Conservation (phyloP, 2,329 filamentous ascomycete genomes). For the Mycogone perniciosa region DNA sequence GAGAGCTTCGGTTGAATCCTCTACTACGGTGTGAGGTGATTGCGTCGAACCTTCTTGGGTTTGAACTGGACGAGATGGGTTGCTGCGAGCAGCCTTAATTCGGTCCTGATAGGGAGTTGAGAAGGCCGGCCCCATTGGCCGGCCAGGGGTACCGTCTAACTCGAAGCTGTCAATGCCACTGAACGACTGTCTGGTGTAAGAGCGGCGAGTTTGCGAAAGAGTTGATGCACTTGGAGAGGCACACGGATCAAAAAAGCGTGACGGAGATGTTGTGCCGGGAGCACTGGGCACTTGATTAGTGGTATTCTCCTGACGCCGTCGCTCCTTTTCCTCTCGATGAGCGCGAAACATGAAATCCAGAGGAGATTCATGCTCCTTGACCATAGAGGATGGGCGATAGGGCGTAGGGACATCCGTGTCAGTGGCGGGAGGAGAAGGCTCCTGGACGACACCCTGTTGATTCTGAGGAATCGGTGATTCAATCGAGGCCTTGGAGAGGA, state of each 20-base stretch:
- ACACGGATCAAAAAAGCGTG: constrained; percentile 27
- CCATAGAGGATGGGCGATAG: constrained; percentile 30
- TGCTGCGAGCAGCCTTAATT: constrained; percentile 47
- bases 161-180: constrained; percentile 39
- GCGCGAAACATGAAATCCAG: constrained; percentile 88
- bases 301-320: constrained; percentile 48
- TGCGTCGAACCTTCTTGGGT: constrained; percentile 12
- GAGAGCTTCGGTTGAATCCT: constrained; percentile 41
- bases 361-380: constrained; percentile 56
- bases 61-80: constrained; percentile 19
- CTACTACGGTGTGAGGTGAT: constrained; percentile 13
- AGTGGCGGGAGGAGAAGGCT: constrained; percentile 47
- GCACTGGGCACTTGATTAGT: constrained; percentile 33
- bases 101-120: constrained; percentile 60
- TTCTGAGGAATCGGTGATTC: constrained; percentile 45
- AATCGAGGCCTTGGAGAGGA: constrained; percentile 67
- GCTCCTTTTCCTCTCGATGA: constrained; percentile 70
- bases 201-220: constrained; percentile 21
- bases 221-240: constrained; percentile 18
- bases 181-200: constrained; percentile 17
- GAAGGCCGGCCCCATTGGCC: constrained; percentile 58
- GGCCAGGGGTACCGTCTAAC: constrained; percentile 53
- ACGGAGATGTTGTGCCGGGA: constrained; percentile 48
- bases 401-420: constrained; percentile 46
- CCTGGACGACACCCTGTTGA: constrained; percentile 33